Conservation (phyloP, 2,329 filamentous ascomycete species). For the Colletotrichum sp. region DNA sequence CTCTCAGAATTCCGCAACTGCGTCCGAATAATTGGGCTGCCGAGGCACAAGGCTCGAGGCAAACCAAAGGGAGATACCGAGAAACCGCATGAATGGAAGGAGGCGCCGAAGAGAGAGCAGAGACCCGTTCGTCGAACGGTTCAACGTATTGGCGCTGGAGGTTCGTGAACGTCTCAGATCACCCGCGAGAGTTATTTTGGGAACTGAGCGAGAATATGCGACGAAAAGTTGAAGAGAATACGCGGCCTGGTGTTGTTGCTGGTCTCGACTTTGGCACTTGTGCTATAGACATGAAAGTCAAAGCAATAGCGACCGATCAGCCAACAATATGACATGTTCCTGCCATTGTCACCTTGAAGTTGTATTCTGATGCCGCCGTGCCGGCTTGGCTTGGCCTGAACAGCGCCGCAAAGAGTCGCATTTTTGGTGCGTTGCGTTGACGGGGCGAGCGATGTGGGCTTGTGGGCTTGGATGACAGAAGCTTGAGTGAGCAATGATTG, state of each 20-base stretch:
- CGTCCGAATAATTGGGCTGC: not conserved
- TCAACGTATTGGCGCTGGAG: not conserved
- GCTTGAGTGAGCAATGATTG: not conserved
- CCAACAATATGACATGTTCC: not conserved
- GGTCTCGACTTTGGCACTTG: not conserved
- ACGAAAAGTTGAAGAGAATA: not conserved
- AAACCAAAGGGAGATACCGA: not conserved
- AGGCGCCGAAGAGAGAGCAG: not conserved
- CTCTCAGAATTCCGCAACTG: not conserved
- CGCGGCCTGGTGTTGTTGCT: not conserved
- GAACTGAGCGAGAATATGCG: not conserved
- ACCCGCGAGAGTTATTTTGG: slow-evolving; percentile 13
- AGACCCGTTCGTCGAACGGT: slow-evolving; percentile 12
- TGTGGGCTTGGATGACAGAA: slow-evolving; percentile 12
- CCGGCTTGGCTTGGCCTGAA: not conserved
- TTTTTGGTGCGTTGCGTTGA: not conserved
- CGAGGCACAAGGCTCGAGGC: not conserved
- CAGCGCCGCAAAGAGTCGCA: not conserved
- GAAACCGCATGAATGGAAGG: slow-evolving; percentile 6
- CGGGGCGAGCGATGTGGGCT: not conserved
- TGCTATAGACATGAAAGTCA: not conserved
- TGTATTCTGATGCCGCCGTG: not conserved
- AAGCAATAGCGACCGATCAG: not conserved
- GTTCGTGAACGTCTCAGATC: slow-evolving; percentile 17
- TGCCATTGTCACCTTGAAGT: not conserved